Evolutionary conservation across 2,329 filamentous ascomycete species (phyloP).

Genomic region (Cercospora beticola): DNA sequence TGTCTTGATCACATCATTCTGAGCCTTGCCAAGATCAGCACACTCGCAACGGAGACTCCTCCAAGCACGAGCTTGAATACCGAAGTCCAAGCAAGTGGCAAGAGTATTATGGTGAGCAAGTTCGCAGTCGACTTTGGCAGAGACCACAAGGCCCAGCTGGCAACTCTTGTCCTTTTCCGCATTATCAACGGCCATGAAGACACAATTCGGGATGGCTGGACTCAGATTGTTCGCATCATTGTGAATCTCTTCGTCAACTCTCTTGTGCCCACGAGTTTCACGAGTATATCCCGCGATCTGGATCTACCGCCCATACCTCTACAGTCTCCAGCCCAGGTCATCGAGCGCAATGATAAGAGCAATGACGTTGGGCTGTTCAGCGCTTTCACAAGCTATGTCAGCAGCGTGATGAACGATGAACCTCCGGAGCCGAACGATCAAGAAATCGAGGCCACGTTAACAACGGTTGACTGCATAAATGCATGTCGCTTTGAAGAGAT

Average conservation of each 20-base stretch:
- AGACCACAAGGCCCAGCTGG: conserved; percentile 89
- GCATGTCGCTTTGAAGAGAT: conserved; percentile 82
- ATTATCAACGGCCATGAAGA: conserved; percentile 83
- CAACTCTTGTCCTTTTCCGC: conserved; percentile 91
- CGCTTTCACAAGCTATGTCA: conserved; percentile 92
- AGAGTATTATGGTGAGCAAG: conserved; percentile 97
- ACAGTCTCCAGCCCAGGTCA: conserved; percentile 86
- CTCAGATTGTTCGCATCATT: conserved; percentile 85
- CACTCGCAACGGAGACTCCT: conserved; percentile 70
- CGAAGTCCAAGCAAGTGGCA: conserved; percentile 81
- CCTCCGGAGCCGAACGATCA: conserved; percentile 96
- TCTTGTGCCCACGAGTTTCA: conserved; percentile 79
- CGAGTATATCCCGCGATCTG: conserved; percentile 61
- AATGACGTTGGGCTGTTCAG: conserved; percentile 86
- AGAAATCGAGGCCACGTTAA: conserved; percentile 91
- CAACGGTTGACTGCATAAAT: conserved; percentile 90
- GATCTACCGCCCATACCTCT: conserved; percentile 80
- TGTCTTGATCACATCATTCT: conserved; percentile 91
- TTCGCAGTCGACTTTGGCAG: conserved; percentile 92
- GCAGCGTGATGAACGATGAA: conserved; percentile 97
- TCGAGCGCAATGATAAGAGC: conserved; percentile 78
- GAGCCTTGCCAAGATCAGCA: conserved; percentile 86
- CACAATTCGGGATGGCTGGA: conserved; percentile 74
- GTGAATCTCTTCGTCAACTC: conserved; percentile 96
- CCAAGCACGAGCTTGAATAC: conserved; percentile 90